Base-by-base conservation (phyloP, 1,284 basidiomycete genomes). In the Leccinum solheimii region DNA sequence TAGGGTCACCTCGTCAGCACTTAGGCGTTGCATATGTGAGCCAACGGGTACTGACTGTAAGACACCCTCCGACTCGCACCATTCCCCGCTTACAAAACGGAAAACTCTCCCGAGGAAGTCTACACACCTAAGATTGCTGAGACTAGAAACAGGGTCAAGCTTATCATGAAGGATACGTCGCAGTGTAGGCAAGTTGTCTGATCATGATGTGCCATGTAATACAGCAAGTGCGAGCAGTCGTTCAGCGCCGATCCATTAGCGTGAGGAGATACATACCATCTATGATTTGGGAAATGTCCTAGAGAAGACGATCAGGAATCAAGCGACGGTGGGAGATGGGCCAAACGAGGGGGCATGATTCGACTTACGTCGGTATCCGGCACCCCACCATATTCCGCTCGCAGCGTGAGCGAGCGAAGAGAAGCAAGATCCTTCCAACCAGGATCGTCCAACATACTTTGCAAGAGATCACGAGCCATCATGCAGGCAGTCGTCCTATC, bases 301-400 rank as follows among this genome's bases (percentile, higher is more conserved):
- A 19, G 16, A n/a, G 16, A 3, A 16, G 13, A n/a, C 2, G 5
- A n/a, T n/a, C 9, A 40, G 8, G 4, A 40, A n/a, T n/a, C 16
- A 40, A 38, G 36, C 14, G 1, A 38, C 32, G 32, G 36, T 14
- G 13, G 36, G 14, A 7, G 36, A 40, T n/a, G 38, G 8, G 38
- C 7, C 3, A 40, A n/a, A 40, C 16, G 38, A 1, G 8, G 16
- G 8, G 38, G 16, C 8, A 40, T n/a, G 5, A 43, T 5, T 19
- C 5, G n/a, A 43, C 40, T 43, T 43, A 43, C 40, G 10, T 43
- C 2, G 38, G 8, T 3, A 9, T 40, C 38, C 2, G 3, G n/a
- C n/a, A 2, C 8, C n/a, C 8, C 8, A 43, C 2, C 13, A 0
- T 10, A 7, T 2, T 43, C 16, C n/a, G 5, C 0, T 43, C n/a